phyloP scores from a whole-genome alignment of 441 rosid genomes.

The Euphorbia celastroides region DNA sequence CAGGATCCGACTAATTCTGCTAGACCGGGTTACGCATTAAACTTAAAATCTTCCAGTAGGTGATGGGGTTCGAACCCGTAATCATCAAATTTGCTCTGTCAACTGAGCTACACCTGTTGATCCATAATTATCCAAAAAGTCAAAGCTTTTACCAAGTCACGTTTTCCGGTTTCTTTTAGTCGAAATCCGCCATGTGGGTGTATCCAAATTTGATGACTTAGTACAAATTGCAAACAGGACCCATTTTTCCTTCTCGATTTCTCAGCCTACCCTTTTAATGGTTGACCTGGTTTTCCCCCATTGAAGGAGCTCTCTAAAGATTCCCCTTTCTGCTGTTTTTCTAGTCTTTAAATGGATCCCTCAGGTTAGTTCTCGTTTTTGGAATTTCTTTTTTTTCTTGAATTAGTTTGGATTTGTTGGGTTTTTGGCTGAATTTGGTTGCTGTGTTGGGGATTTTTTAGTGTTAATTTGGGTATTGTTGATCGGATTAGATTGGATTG shows the following conservation, averaged over 20 bases:
- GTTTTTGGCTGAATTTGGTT: neutral
- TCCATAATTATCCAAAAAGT: neutral
- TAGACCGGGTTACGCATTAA: too few species aligned
- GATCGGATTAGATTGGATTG: neutral
- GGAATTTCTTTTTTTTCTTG: neutral
- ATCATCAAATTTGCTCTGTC: too few species aligned
- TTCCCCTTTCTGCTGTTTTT: slow-evolving; percentile 10
- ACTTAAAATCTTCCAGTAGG: too few species aligned
- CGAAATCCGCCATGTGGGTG: neutral
- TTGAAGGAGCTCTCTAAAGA: neutral
- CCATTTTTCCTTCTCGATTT: slow-evolving; percentile 10
- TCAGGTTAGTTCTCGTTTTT: slow-evolving; percentile 22
- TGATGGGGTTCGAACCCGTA: too few species aligned
- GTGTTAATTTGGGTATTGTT: neutral
- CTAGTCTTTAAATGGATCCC: slow-evolving; percentile 7
- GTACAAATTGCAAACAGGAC: slow-evolving; percentile 7
- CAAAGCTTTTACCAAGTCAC: slow-evolving; percentile 5
- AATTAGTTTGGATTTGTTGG: neutral
- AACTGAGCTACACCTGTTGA: too few species aligned
- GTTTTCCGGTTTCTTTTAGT: slow-evolving; percentile 21
- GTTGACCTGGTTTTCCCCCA: slow-evolving; percentile 25
- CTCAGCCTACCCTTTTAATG: slow-evolving; percentile 5
- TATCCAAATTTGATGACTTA: slow-evolving; percentile 3
- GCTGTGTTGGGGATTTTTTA: neutral
- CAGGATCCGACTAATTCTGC: too few species aligned